Evolutionary conservation across 495 filamentous ascomycete genomes (phyloP), one percentile per base, ranked within the genome.

Genomic region (Polyplosphaeria fusca): DNA sequence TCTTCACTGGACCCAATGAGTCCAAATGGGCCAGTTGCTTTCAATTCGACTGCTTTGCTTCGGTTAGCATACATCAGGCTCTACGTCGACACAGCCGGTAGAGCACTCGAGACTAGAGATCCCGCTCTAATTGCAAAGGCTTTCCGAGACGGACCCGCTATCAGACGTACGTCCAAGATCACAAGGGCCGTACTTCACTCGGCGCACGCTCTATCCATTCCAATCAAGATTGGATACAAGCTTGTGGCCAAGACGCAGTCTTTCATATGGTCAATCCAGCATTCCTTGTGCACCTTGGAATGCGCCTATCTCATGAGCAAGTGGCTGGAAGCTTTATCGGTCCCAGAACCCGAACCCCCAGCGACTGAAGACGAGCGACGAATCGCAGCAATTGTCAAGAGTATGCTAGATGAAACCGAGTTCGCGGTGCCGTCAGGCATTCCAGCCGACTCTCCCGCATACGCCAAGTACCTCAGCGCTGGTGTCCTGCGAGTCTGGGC

Each of bases 371-470:
- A 89, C 48, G 86, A 89, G 67, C 74, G 74, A 47, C 82, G 81
- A 55, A 73, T 88, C 9, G 77, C 87, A 19, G 70, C 82, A 37
- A 86, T 80, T 76, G 77, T 89, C 32, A 81, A 84, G 47, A 83
- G 80, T 61, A 86, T 89, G 81, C 77, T 89, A 61, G 82, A 86
- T 64, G 86, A 89, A 73, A 88, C 86, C 7, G 70, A 73, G 45
- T 73, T 71, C 68, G 83, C 86, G 57, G 84, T 87, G 67, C 83
- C 84, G 39, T 43, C 42, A 9, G 82, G 85, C 43, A 76, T 79
- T 2, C 74, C 73, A 2, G 20, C 43, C 14, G 58, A 61, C 13
- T 61, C 70, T 76, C 27, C 74, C 69, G 74, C 73, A 3, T 82
- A 80, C 45, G 74, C 83, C 42, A 77, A 79, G 9, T 74, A 84